Conservation (phyloP, 192 early-diverging fungal genomes). For the Dissophora ornata region DNA sequence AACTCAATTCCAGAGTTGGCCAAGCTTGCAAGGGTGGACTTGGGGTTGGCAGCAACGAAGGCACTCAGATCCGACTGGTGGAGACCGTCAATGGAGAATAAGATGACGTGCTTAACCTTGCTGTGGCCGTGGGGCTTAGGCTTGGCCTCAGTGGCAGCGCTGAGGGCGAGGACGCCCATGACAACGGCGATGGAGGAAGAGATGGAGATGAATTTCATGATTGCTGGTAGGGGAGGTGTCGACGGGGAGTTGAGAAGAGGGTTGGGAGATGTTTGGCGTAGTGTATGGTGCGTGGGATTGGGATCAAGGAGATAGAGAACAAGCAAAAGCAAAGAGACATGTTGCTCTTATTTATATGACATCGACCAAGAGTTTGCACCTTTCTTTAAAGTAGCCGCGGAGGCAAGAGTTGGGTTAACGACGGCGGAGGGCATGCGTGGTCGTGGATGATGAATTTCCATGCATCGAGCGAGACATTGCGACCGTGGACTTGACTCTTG, state of each 20-base stretch:
- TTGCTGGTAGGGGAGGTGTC: background rate
- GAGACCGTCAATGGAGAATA: constrained; percentile 13
- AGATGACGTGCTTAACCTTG: constrained; percentile 10
- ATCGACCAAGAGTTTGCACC: too few relatives aligned
- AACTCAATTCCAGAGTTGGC: constrained; percentile 7
- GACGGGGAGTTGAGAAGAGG: background rate
- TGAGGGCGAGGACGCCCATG: background rate
- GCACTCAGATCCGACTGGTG: constrained; percentile 3
- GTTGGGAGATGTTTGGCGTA: background rate
- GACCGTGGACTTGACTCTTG: too few relatives aligned
- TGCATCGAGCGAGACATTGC: too few relatives aligned
- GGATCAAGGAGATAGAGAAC: background rate
- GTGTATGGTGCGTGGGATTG: background rate
- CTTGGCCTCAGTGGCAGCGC: constrained; percentile 1
- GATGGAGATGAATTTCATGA: constrained; percentile 1
- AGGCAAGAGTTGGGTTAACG: too few relatives aligned
- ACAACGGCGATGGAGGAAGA: constrained; percentile 8
- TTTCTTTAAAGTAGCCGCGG: too few relatives aligned
- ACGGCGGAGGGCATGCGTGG: too few relatives aligned
- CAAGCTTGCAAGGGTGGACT: background rate
- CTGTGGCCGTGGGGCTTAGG: background rate
- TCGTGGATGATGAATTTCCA: too few relatives aligned
- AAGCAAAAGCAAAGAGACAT: background rate
- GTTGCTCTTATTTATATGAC: too few relatives aligned
- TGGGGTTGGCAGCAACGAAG: constrained; percentile 6